Conservation (phyloP, 768 basidiomycete species). For the Candolleomyces efflorescens region DNA sequence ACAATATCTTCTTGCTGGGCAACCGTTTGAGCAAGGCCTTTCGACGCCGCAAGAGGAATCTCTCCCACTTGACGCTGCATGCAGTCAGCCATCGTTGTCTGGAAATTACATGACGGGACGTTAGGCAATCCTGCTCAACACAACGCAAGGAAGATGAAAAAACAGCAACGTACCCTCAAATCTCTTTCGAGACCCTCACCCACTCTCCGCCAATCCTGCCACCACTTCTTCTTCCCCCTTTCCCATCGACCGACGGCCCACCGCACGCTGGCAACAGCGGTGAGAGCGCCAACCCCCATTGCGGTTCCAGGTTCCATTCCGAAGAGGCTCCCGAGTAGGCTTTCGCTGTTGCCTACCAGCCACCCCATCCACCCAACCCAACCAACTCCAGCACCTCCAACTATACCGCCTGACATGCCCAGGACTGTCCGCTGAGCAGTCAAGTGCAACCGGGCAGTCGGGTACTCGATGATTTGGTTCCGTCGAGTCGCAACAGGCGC, state of each 20-base stretch:
- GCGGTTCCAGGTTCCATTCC: conserved; percentile 54
- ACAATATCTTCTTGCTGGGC: conserved; percentile 42
- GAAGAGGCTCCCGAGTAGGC: conserved; percentile 28
- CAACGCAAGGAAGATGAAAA: neutral
- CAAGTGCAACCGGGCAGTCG: conserved; percentile 58
- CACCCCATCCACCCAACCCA: conserved; percentile 60
- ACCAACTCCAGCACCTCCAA: conserved; percentile 46
- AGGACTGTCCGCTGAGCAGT: conserved; percentile 57
- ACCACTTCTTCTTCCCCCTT: conserved; percentile 60
- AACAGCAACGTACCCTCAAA: conserved; percentile 42
- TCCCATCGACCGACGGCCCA: conserved; percentile 71
- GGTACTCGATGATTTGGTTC: conserved; percentile 47
- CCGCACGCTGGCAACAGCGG: conserved; percentile 44
- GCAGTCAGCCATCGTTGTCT: conserved; percentile 45
- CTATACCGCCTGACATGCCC: conserved; percentile 43
- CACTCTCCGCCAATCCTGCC: conserved; percentile 61
- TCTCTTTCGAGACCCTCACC: conserved; percentile 62
- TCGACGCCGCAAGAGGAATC: conserved; percentile 47
- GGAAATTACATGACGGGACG: neutral
- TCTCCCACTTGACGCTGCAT: conserved; percentile 50
- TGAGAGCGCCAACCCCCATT: conserved; percentile 53
- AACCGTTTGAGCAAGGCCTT: conserved; percentile 38
- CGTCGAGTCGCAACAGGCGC: conserved; percentile 49
- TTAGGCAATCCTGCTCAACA: conserved; percentile 2
- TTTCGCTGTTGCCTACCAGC: conserved; percentile 38